phyloP scores from a whole-genome alignment of 768 basidiomycete species.

The Leccinum olivaceopallidum region DNA sequence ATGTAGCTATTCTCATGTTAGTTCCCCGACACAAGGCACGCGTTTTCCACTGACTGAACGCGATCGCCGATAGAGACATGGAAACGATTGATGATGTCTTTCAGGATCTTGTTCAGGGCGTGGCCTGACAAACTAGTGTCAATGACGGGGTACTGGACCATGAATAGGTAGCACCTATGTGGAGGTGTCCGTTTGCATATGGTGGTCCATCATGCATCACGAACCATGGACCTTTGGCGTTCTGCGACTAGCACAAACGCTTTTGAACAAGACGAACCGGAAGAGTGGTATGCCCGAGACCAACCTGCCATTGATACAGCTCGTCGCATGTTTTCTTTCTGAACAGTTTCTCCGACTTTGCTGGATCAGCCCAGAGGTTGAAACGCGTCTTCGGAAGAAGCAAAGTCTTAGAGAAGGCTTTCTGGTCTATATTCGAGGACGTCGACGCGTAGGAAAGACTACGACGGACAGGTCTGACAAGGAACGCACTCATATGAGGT shows the following conservation, averaged over 20 bases:
- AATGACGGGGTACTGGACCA: neutral
- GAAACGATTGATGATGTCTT: conserved; percentile 93
- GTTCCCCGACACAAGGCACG: neutral
- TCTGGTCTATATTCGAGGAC: conserved; percentile 22
- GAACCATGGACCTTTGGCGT: conserved; percentile 67
- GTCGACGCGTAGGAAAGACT: conserved; percentile 14
- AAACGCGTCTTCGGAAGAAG: conserved; percentile 82
- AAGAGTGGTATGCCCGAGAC: conserved; percentile 24
- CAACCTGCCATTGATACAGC: conserved; percentile 79
- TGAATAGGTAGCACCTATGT: conserved; percentile 67
- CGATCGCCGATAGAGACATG: conserved; percentile 74
- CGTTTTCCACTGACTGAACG: conserved; percentile 66
- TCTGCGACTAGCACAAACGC: conserved; percentile 50
- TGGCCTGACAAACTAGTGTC: conserved; percentile 58
- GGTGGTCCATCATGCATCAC: conserved; percentile 96
- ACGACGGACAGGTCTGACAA: conserved; percentile 13
- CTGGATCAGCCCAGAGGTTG: conserved; percentile 67
- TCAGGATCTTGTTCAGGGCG: conserved; percentile 93
- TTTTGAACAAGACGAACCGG: neutral
- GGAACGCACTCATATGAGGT: conserved; percentile 1
- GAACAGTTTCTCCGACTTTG: conserved; percentile 59
- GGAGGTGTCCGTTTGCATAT: conserved; percentile 94
- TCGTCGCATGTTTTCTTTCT: conserved; percentile 65
- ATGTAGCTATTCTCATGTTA: conserved; percentile 61
- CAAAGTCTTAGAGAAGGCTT: conserved; percentile 61